A percentile compares a stretch with the other conserved stretches of the same genome.
phyloP scores from a whole-genome alignment of 1,284 basidiomycete species.

The Apiotrichum porosum region DNA sequence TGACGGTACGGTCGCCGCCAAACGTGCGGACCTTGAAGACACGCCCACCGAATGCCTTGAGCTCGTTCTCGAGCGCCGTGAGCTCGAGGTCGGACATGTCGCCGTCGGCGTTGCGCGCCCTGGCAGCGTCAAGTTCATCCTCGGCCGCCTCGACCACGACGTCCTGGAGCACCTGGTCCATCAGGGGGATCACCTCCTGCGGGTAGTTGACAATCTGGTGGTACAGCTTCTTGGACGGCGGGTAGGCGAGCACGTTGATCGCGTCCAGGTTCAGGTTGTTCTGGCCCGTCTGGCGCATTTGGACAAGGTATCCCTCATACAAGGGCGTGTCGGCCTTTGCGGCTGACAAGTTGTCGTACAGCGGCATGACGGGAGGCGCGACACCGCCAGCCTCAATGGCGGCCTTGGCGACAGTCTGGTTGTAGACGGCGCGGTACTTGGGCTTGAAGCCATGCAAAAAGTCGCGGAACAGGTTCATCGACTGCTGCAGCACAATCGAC shows the following conservation, averaged over 20 bases:
- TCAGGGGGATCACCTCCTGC: slow-evolving; percentile 91
- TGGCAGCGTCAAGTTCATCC: slow-evolving; percentile 60
- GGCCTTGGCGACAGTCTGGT: slow-evolving; percentile 49
- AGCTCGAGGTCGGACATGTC: slow-evolving; percentile 56
- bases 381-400: slow-evolving; percentile 31
- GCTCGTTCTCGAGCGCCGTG: slow-evolving; percentile 67
- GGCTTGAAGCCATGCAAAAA: slow-evolving; percentile 90
- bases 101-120: slow-evolving; percentile 26
- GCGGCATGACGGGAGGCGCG: slow-evolving; percentile 36
- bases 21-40: slow-evolving; percentile 92
- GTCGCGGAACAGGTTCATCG: slow-evolving; percentile 83
- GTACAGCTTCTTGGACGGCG: slow-evolving; percentile 75
- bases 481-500: slow-evolving; percentile 81
- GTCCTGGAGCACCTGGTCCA: slow-evolving; percentile 94
- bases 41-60: slow-evolving; percentile 69
- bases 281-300: slow-evolving; percentile 85
- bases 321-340: slow-evolving; percentile 65
- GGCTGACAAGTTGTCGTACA: slow-evolving; percentile 53
- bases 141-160: slow-evolving; percentile 76
- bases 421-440: slow-evolving; percentile 75
- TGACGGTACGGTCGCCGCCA: slow-evolving; percentile 66
- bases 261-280: slow-evolving; percentile 89
- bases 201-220: slow-evolving; percentile 82
- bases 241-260: slow-evolving; percentile 81
- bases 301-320: slow-evolving; percentile 77